These are phyloP conservation scores for Urochloa ruziziensis DNA, from an alignment of 176 grass and related monocot species.

Conservation along the genomic window DNA sequence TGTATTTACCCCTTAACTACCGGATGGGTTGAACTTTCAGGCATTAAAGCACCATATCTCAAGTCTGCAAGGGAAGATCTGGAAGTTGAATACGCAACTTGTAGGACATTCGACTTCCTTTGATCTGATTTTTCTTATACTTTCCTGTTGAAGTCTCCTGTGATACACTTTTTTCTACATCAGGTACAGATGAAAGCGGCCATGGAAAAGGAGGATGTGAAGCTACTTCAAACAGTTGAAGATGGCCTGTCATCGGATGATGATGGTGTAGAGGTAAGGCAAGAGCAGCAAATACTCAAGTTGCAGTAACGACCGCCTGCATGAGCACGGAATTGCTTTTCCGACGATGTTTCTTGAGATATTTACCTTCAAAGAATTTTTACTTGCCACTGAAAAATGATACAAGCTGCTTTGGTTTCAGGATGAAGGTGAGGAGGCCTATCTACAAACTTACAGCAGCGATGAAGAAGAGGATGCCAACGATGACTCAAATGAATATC, in stretches of 20 bases:
- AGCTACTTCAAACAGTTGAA: slow-evolving; percentile 44
- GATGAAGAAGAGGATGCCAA: slow-evolving; percentile 47
- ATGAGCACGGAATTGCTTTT: background rate
- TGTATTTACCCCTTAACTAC: slow-evolving; percentile 11
- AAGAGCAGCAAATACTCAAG: background rate
- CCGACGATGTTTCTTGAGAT: background rate
- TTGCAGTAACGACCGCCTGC: background rate
- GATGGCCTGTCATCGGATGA: slow-evolving; percentile 39
- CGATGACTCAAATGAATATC: slow-evolving; percentile 32
- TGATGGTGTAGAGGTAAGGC: slow-evolving; percentile 60
- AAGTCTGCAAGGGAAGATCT: slow-evolving; percentile 55
- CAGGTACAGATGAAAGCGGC: slow-evolving; percentile 59
- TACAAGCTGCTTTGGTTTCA: slow-evolving; percentile 36
- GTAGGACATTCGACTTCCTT: slow-evolving; percentile 35
- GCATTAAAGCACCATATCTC: slow-evolving; percentile 84
- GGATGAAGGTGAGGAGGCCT: slow-evolving; percentile 90
- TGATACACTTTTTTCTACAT: background rate
- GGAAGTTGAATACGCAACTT: slow-evolving; percentile 73
- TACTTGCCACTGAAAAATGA: background rate
- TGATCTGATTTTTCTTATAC: background rate
- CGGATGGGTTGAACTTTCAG: slow-evolving; percentile 42
- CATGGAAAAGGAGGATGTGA: slow-evolving; percentile 21
- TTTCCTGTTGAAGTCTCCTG: background rate
- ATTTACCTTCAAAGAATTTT: background rate
- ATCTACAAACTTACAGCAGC: slow-evolving; percentile 68